Evolutionary conservation across 179 eudicot species (phyloP).

Genomic region (Pouteria campechiana): DNA sequence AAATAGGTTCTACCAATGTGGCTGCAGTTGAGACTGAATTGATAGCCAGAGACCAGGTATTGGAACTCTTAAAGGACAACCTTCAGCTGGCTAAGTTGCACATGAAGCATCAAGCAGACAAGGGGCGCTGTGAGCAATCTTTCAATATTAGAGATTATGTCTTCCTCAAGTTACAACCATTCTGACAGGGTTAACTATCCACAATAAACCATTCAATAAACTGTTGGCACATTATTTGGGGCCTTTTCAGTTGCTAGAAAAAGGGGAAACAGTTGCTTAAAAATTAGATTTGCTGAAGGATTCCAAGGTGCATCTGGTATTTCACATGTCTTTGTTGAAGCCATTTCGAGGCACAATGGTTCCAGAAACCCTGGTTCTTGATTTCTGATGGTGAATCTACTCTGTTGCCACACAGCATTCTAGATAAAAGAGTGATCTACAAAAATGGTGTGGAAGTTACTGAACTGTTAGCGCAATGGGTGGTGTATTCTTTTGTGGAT

Average conservation of each 20-base stretch:
- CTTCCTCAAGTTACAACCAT: neutral
- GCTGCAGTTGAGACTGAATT: neutral
- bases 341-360: no score
- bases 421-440: no score
- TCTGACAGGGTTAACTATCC: no score
- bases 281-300: neutral
- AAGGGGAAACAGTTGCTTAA: neutral
- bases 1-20: neutral
- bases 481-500: no score
- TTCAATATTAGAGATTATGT: neutral
- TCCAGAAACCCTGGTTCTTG: no score
- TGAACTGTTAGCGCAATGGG: no score
- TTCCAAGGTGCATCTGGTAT: neutral
- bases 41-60: neutral
- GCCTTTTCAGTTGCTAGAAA: neutral
- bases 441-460: no score
- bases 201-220: neutral
- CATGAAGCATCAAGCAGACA: neutral
- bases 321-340: slow-evolving; percentile 1
- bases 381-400: neutral
- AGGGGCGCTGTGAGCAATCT: neutral
- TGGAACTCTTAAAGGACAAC: neutral
- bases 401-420: no score
- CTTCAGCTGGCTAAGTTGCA: neutral
- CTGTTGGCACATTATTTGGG: neutral